A percentile compares a stretch with the other conserved stretches of the same genome.
These are phyloP conservation scores for Hypoxylon sp. DNA, from an alignment of 2,329 filamentous ascomycete species.

Conservation along the genomic window DNA sequence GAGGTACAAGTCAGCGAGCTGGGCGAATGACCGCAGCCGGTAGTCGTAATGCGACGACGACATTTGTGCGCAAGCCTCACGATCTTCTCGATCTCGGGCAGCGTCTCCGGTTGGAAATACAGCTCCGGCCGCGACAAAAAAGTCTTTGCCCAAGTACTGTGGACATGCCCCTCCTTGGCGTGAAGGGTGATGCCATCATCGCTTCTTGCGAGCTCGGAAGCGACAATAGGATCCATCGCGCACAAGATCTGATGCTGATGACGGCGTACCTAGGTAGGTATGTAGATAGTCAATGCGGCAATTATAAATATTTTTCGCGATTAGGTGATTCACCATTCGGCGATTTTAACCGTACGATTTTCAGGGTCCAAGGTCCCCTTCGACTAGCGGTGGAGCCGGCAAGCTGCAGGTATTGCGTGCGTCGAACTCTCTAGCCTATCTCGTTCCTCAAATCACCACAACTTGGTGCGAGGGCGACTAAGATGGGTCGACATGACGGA, in stretches of 20 bases:
- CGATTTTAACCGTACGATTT: slow-evolving; percentile 34
- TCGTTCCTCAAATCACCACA: slow-evolving; percentile 30
- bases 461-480: slow-evolving; percentile 3
- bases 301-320: slow-evolving; percentile 6
- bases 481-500: slow-evolving; percentile 28
- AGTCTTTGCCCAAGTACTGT: slow-evolving; percentile 95
- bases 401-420: slow-evolving; percentile 20
- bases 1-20: slow-evolving; percentile 93
- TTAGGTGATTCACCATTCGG: slow-evolving; percentile 8
- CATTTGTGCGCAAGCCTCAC: slow-evolving; percentile 85
- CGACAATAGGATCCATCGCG: slow-evolving; percentile 51
- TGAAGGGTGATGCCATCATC: slow-evolving; percentile 77
- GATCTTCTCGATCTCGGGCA: slow-evolving; percentile 86
- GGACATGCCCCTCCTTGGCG: slow-evolving; percentile 78
- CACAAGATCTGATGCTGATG: slow-evolving; percentile 3
- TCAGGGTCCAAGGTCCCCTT: slow-evolving; percentile 31
- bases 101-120: slow-evolving; percentile 85
- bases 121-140: slow-evolving; percentile 92
- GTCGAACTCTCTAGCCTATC: slow-evolving; percentile 18
- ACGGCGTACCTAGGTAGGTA: background rate
- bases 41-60: slow-evolving; percentile 84
- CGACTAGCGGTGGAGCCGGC: slow-evolving; percentile 19
- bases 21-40: slow-evolving; percentile 94
- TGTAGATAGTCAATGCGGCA: slow-evolving; percentile 6
- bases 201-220: slow-evolving; percentile 48